Evolutionary conservation across 805 yeast species (phyloP).

Genomic region (Starmerella bacillaris): DNA sequence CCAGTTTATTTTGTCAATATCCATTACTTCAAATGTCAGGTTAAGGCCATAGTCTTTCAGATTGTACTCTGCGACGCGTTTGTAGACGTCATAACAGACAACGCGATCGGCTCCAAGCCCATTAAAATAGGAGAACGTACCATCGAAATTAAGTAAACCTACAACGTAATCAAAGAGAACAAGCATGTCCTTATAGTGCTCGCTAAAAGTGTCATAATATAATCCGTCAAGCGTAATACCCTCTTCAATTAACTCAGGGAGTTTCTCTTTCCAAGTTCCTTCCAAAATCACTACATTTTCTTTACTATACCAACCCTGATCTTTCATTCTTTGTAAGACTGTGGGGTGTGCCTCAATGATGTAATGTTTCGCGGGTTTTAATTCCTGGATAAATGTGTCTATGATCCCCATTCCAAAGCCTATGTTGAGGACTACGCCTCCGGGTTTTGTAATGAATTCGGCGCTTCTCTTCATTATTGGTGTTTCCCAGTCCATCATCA

Average conservation of each 20-base stretch:
- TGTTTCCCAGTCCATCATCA: conserved; percentile 95
- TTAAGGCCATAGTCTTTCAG: conserved; percentile 58
- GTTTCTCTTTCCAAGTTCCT: conserved; percentile 85
- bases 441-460: conserved; percentile 44
- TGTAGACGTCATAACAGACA: conserved; percentile 67
- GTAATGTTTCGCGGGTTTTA: conserved; percentile 51
- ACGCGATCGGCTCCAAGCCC: conserved; percentile 73
- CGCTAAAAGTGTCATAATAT: conserved; percentile 86
- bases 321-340: conserved; percentile 46
- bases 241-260: conserved; percentile 43
- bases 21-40: conserved; percentile 31
- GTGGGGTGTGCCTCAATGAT: conserved; percentile 93
- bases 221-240: conserved; percentile 76
- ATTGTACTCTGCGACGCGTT: conserved; percentile 62
- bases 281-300: conserved; percentile 53
- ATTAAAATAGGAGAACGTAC: conserved; percentile 78
- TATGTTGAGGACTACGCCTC: conserved; percentile 44
- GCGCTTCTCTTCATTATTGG: conserved; percentile 68
- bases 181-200: conserved; percentile 75
- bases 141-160: conserved; percentile 65
- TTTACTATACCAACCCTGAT: conserved; percentile 71
- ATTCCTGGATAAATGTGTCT: conserved; percentile 52
- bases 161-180: conserved; percentile 67
- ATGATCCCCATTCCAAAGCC: conserved; percentile 98
- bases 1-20: conserved; percentile 25